Percentiles rank a stretch among this genome's conserved stretches.
phyloP scores from a whole-genome alignment of 177 flowering plant species.

The Vitis hybrid region DNA sequence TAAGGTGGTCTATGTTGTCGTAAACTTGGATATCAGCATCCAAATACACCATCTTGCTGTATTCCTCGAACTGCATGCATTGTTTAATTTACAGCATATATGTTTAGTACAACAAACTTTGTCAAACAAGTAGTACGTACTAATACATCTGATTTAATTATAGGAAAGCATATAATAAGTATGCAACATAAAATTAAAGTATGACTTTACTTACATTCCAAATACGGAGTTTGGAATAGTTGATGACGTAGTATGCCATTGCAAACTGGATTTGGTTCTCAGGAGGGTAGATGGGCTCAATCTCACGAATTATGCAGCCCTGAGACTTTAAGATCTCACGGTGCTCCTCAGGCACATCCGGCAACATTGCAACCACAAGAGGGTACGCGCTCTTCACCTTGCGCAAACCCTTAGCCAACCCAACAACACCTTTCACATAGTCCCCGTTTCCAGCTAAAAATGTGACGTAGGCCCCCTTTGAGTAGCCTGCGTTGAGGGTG shows the following conservation, averaged over 20 bases:
- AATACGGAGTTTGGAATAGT: slow-evolving; percentile 79
- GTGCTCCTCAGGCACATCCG: slow-evolving; percentile 77
- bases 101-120: not conserved
- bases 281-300: slow-evolving; percentile 71
- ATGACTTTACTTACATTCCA: slow-evolving; percentile 55
- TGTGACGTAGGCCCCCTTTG: slow-evolving; percentile 62
- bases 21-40: slow-evolving; percentile 79
- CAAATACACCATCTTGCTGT: slow-evolving; percentile 64
- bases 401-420: slow-evolving; percentile 70
- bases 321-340: slow-evolving; percentile 56
- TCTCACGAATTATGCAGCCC: slow-evolving; percentile 70
- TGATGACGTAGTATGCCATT: slow-evolving; percentile 73
- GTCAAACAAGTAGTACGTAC: not conserved
- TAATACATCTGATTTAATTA: too few species aligned
- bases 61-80: slow-evolving; percentile 56
- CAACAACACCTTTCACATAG: slow-evolving; percentile 73
- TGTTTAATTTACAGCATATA: not conserved
- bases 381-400: slow-evolving; percentile 67
- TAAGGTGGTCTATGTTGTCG: slow-evolving; percentile 72
- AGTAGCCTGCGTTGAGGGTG: slow-evolving; percentile 23
- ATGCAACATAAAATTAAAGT: not conserved
- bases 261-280: slow-evolving; percentile 55
- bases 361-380: slow-evolving; percentile 66
- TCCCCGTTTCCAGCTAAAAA: slow-evolving; percentile 77
- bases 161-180: too few species aligned